Conservation (phyloP, 73 alveolate species). For the Paramecium sexaurelia region DNA sequence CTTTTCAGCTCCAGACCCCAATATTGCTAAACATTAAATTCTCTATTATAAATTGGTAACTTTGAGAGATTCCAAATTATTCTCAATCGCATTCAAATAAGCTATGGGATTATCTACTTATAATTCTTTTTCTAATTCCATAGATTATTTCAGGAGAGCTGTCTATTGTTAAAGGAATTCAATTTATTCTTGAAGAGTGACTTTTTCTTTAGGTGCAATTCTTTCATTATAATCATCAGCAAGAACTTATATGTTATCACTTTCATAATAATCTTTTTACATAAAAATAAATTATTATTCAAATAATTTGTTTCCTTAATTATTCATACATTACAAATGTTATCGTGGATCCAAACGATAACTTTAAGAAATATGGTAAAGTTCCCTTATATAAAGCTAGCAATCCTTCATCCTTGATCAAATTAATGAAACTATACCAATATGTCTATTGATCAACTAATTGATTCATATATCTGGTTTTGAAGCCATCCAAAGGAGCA, state of each 20-base stretch:
- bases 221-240: neutral
- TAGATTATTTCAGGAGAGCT: neutral
- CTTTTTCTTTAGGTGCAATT: neutral
- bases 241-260: neutral
- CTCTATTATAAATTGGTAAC: neutral
- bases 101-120: slow-evolving; percentile 8
- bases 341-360: neutral
- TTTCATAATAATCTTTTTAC: slow-evolving; percentile 43
- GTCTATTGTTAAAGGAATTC: neutral
- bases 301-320: neutral
- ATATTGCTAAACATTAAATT: neutral
- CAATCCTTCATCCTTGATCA: slow-evolving; percentile 69
- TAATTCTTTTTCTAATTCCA: slow-evolving; percentile 5
- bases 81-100: neutral
- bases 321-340: neutral
- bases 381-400: slow-evolving; percentile 69
- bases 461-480: neutral
- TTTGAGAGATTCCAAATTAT: slow-evolving; percentile 10
- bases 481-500: neutral
- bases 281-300: neutral
- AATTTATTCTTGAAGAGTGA: slow-evolving; percentile 1
- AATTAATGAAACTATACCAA: slow-evolving; percentile 61
- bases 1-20: slow-evolving; percentile 44
- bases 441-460: slow-evolving; percentile 51
- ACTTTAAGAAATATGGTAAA: neutral